Base-by-base conservation (phyloP, 1,284 basidiomycete genomes). In the Microbotryum intermedium region DNA sequence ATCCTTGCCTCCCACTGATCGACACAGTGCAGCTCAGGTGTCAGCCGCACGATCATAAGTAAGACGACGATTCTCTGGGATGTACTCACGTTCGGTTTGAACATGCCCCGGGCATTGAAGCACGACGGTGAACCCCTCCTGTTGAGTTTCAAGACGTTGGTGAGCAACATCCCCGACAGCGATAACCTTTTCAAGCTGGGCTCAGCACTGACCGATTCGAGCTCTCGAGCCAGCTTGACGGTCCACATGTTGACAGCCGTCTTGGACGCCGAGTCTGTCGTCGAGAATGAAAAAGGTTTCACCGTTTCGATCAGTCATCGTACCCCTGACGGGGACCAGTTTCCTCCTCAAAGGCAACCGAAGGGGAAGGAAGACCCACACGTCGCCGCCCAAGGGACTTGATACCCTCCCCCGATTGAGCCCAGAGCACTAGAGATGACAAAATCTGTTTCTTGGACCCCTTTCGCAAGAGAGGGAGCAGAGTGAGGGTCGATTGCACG, bases 181-280 rank as follows among this genome's bases (percentile, higher is more conserved):
- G 21, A 47, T 5, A 26, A 10, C 7, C 21, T 4, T 47, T 10
- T 20, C 21, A 3, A 1, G 3, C 11, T 13, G 11, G 34, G 34
- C 34, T 39, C n/a, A n/a, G n/a, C n/a, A 39, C 46, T 47, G n/a
- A 47, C 46, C n/a, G 46, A 20, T 47, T 34, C 58, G 44, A 67
- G 58, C 48, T 64, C 62, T 5, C 50, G 43, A 1, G 60, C 54
- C 3, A 64, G 54, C 50, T 67, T 67, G 58, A 60, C 53, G 7
- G 56, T 52, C 42, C 45, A 58, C 65, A 67, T 67, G 58, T 67
- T 60, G 34, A 64, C 45, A 0, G 62, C 62, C 1, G 58, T 56
- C 45, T 67, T 67, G 44, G 54, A 55, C 23, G 58, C 53, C 21
- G 65, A 49, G 34, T 67, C 59, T 59, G 53, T 43, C n/a, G n/a